Conservation (phyloP, 495 filamentous ascomycete genomes). For the Arthonia radiata region DNA sequence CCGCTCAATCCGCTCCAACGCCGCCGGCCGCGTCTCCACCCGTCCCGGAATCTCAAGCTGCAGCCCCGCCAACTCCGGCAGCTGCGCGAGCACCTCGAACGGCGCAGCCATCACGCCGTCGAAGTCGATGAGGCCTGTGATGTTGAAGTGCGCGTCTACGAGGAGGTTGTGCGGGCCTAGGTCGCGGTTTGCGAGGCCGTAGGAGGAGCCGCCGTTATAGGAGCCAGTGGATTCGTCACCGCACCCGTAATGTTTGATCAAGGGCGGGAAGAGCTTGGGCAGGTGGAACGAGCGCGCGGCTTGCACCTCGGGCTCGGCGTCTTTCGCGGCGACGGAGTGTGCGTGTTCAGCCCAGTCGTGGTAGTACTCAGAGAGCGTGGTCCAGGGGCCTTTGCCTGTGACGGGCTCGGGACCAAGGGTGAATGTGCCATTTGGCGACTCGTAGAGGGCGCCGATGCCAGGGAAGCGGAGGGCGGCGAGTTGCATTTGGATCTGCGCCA, state of each 20-base stretch:
- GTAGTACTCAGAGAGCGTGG: conserved; percentile 1
- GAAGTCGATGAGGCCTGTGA: conserved; percentile 7
- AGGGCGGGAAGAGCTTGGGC: too few relatives aligned
- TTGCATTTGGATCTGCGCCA: neutral
- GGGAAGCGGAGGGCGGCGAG: neutral
- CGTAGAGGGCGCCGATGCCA: conserved; percentile 3
- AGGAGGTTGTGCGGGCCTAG: conserved; percentile 7
- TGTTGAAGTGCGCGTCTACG: conserved; percentile 4
- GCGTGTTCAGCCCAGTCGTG: conserved; percentile 1
- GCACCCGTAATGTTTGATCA: too few relatives aligned
- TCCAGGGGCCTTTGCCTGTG: conserved; percentile 1
- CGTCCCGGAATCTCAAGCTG: too few relatives aligned
- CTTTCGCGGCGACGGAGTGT: too few relatives aligned
- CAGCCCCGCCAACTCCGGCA: conserved; percentile 12
- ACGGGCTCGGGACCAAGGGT: conserved; percentile 1
- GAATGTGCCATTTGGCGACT: conserved; percentile 1
- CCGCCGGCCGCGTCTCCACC: too few relatives aligned
- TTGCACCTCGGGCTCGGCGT: too few relatives aligned
- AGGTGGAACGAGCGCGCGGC: too few relatives aligned
- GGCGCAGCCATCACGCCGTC: conserved; percentile 6
- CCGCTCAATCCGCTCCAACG: too few relatives aligned
- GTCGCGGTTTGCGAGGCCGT: conserved; percentile 5
- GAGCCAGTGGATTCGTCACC: too few relatives aligned
- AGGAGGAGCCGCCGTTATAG: too few relatives aligned
- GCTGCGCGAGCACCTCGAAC: conserved; percentile 5